Base-by-base conservation (phyloP, 1,139 yeast species). In the Candida albicans region DNA sequence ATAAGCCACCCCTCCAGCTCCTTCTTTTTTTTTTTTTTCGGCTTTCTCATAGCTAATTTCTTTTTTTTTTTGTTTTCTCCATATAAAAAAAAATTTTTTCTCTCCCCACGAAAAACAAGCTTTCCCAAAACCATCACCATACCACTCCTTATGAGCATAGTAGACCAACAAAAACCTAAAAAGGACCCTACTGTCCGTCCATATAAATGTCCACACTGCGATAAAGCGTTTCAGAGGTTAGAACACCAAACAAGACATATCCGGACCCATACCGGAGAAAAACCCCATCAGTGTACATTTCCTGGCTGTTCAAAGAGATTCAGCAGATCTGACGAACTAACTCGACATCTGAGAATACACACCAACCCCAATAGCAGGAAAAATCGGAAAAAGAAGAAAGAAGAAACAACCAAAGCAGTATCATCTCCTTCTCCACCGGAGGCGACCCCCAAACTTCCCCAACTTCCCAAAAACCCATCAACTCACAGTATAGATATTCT, bases 211-310 rank as follows among this genome's bases (percentile, higher is more conserved):
- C 76, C 81, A 36, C 64, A 81, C 56, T 82, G 88, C 67, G 68
- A 71, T 54, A 74, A 82, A 62, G 81, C 85, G 39, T 75, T 84
- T 58, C 85, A 81, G 56, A 66, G 87, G 50, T 59, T 81, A 42
- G 87, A 81, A 57, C 87, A 84, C 58, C 84, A 82, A 57, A 80
- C 88, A 8, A 75, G 90, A 53, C 91, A 84, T 56, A 82, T 82
- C 56, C 67, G 87, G 47, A 81, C 84, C 33, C 87, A 82, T 55
- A 82, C 87, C 1, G 87, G 87, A 24, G 87, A 83, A 57, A 82
- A 86, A 53, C 93, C 93, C 10, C 88, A 84, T 59, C 79, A 76
- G 24, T 86, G 95, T 62, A 77, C 81, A 27, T 82, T 70, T 49
- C 81, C 86, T 2, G 84, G 84, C 8, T 86, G 93, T 60, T 58